Evolutionary conservation across 371 early-diverging fungal genomes (phyloP), one percentile per base, ranked within the genome.

Genomic region (Syncephalis plumigaleata): DNA sequence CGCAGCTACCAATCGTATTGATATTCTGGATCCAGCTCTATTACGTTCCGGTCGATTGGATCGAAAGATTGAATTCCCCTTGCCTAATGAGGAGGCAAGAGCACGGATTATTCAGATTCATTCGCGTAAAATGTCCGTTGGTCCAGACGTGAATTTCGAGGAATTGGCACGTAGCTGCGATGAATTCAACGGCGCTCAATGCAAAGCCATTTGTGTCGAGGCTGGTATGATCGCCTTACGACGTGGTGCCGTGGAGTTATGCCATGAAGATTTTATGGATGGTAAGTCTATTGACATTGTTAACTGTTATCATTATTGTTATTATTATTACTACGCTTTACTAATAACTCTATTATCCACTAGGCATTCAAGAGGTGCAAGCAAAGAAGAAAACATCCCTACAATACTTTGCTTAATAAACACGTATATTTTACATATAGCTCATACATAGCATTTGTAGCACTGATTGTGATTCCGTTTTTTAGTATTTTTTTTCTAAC

Each of bases 1-100:
- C 74, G 99, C 98, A n/a, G 99, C 99, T 21, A 99, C 99, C 36
- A 99, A 99, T 66, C 89, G 99, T 61, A 92, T 98, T 43, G 99
- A 99, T 74, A 99, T 96, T 60, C 67, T 99, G 37, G 99, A 99
- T 65, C 99, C 99, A 39, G 99, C 99, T 16, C 75, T 99, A 51
- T 68, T 99, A 22, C 85, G 99, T 47, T 93, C 98, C 9, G 99
- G 99, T 22, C 87, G 99, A 63, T 64, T 99, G 54, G 99, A 99
- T 68, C 81, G 99, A 56, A 98, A 99, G 68, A 99, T 99, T 53
- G 99, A 99, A 70, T 99, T 99, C 66, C 99, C 99, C 21, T 63
- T 91, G 20, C 99, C 99, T 38, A 98, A 93, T 57, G 91, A 91
- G 66, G 96, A 93, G 64, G 99, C 94, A 1, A 80, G 99, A 48